These are phyloP conservation scores for Populus pruinosa DNA, from an alignment of 345 rosid species.

Conservation along the genomic window DNA sequence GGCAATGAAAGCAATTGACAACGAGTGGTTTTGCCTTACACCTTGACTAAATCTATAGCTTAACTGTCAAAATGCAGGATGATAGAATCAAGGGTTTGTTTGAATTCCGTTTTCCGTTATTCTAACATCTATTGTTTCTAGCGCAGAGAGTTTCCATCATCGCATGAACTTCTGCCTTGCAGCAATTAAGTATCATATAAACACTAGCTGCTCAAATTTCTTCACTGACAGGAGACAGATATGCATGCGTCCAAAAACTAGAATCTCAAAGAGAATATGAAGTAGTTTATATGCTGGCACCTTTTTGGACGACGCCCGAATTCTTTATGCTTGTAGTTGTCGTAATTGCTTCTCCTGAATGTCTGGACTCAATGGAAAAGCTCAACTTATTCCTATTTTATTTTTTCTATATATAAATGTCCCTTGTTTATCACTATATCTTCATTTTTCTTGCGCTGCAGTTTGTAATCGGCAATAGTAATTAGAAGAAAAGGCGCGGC, in stretches of 20 bases:
- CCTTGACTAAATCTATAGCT: neutral
- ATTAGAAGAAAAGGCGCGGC: neutral
- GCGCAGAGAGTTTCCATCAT: neutral
- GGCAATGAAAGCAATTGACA: neutral
- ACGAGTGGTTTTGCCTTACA: too few species aligned
- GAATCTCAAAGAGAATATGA: neutral
- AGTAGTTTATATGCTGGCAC: neutral
- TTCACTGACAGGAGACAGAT: neutral
- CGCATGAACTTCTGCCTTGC: neutral
- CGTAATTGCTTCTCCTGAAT: neutral
- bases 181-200: neutral
- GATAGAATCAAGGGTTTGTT: neutral
- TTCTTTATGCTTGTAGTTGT: neutral
- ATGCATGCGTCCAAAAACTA: neutral
- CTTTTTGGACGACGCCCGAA: neutral
- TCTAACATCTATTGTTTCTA: neutral
- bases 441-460: neutral
- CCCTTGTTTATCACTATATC: neutral
- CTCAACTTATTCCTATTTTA: neutral
- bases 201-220: neutral
- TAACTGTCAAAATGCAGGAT: neutral
- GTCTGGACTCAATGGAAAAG: neutral
- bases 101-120: neutral
- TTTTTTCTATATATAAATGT: neutral
- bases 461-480: neutral